These are phyloP conservation scores for Nasturtium officinale DNA, from an alignment of 345 rosid genomes.

Conservation along the genomic window DNA sequence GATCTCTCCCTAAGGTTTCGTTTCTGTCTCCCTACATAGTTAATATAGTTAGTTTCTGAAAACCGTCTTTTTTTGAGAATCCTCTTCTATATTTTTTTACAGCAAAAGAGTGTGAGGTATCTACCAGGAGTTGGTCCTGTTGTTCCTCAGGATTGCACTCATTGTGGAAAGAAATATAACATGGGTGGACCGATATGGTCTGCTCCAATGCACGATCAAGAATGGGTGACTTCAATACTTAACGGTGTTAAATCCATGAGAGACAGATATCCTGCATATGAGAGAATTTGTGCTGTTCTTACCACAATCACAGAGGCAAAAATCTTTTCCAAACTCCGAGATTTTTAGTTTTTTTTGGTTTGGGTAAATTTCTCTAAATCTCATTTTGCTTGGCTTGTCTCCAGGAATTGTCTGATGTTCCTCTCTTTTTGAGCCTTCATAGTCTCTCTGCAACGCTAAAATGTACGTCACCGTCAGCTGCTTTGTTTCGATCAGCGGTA, in stretches of 20 bases:
- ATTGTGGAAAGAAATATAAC: conserved; percentile 92
- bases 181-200: conserved; percentile 99
- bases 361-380: neutral
- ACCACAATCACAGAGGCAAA: conserved; percentile 87
- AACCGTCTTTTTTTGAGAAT: neutral
- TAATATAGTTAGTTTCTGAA: conserved; percentile 11
- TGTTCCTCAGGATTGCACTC: conserved; percentile 87
- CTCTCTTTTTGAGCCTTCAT: conserved; percentile 91
- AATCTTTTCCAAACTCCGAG: neutral
- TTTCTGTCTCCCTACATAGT: conserved; percentile 10
- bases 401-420: conserved; percentile 94
- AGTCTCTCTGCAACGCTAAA: conserved; percentile 92
- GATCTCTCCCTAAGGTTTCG: conserved; percentile 81
- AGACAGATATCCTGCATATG: conserved; percentile 89
- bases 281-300: conserved; percentile 80
- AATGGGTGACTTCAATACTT: conserved; percentile 75
- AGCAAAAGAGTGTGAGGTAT: conserved; percentile 86
- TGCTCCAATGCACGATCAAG: conserved; percentile 92
- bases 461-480: conserved; percentile 95
- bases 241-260: conserved; percentile 72
- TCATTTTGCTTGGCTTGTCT: conserved; percentile 23
- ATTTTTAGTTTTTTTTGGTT: neutral
- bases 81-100: conserved; percentile 5
- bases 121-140: conserved; percentile 93
- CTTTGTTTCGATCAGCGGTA: conserved; percentile 92